Percentiles rank a stretch among this genome's conserved stretches.
phyloP scores from a whole-genome alignment of 1,284 basidiomycete genomes.

The Cutaneotrichosporon mucoides region DNA sequence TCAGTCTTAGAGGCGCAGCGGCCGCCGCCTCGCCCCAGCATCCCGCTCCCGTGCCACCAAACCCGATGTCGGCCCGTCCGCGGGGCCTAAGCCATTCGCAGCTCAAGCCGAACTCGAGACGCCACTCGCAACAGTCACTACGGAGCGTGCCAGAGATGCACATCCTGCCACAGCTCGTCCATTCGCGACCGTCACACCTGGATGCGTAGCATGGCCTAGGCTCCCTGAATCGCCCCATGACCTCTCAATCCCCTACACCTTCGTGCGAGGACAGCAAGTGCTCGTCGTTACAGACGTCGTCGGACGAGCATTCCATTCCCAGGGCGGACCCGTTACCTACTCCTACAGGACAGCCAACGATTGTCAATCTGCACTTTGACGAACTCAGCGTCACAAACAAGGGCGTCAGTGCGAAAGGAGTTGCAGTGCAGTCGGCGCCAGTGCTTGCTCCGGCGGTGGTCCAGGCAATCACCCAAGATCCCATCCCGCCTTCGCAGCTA shows the following conservation, averaged over 20 bases:
- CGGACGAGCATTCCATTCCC: neutral
- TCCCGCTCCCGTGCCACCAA: neutral
- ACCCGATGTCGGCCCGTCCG: neutral
- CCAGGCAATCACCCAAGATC: neutral
- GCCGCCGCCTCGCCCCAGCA: neutral
- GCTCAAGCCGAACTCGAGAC: neutral
- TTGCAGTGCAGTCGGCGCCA: neutral
- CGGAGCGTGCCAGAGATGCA: neutral
- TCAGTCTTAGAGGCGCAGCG: neutral
- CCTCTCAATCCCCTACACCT: neutral
- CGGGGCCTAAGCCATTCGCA: neutral
- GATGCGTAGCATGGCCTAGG: no score
- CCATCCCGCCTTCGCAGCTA: neutral
- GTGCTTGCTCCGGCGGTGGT: neutral
- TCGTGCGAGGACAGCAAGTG: constrained; percentile 1
- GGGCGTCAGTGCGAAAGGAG: neutral
- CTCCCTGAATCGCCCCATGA: neutral
- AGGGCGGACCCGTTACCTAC: neutral
- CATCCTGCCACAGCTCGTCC: neutral
- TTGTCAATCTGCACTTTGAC: neutral
- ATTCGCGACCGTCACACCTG: no score
- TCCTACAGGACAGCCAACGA: neutral
- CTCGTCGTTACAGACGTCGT: neutral
- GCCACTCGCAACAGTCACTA: neutral
- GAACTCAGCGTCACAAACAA: neutral